Evolutionary conservation across 2,329 filamentous ascomycete species (phyloP), one percentile per base, ranked within the genome.

Genomic region (Clonostachys solani): DNA sequence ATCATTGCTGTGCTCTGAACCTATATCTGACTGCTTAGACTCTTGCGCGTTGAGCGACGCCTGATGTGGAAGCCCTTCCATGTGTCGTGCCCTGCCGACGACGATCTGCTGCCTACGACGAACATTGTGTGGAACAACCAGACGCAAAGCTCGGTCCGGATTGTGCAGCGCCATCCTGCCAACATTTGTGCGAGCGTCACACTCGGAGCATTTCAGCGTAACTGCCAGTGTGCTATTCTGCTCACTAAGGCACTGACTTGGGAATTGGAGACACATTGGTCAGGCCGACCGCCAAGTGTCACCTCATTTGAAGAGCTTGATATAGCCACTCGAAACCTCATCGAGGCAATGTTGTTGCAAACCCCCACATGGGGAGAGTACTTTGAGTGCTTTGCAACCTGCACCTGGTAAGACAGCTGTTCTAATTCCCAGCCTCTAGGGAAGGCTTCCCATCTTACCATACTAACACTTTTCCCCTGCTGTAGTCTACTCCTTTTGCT

Each of bases 221-320:
- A 65, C 35, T 63, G 60, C 40, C 63, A 66, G 43, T 65, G 61
- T 33, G 63, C 63, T 37, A 63, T 66, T 47, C 60, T 66, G 34
- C 56, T 62, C 43, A 58, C 61, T 33, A 60, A 59, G 36, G 63
- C 63, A 6, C 50, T 59, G 17, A 52, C 54, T 12, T 61, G 58
- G 45, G 55, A 56, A 48, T n/a, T 47, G 44, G 33, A 50, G 33
- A 47, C 49, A 47, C 16, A 55, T 47, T 16, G 50, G 47, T 35
- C 51, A 40, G 41, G 53, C 47, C 45, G 50, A 52, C 51, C 52
- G 9, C 47, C 51, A n/a, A 50, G 56, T 16, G 48, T 60, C 16
- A 51, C 55, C 19, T 52, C 61, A n/a, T 65, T 65, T 47, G 52
- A 56, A 19, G 61, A 61, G 37, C 56, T 66, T 9, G 63, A 66